phyloP scores from a whole-genome alignment of 768 basidiomycete genomes.

The Mrakia gelida region DNA sequence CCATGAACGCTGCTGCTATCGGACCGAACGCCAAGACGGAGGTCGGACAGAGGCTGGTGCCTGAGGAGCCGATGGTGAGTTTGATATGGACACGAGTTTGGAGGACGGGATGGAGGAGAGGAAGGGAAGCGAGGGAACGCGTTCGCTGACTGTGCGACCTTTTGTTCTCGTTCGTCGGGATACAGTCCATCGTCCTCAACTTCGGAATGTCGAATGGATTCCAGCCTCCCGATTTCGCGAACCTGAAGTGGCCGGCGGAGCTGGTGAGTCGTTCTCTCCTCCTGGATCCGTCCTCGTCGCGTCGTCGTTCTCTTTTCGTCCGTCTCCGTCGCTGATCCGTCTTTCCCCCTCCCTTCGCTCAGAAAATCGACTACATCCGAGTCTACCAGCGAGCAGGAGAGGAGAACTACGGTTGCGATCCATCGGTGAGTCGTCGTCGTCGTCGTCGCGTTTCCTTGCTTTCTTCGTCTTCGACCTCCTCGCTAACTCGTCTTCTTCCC shows the following conservation, averaged over 20 bases:
- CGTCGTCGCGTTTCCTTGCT: background rate
- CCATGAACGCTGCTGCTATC: constrained; percentile 59
- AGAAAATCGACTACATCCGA: constrained; percentile 75
- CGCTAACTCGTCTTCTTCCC: no score
- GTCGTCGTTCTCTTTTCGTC: background rate
- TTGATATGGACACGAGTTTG: background rate
- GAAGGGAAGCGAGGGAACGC: background rate
- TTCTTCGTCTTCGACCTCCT: background rate
- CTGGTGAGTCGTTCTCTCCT: constrained; percentile 45
- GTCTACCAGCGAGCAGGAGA: constrained; percentile 63
- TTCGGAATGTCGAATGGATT: constrained; percentile 74
- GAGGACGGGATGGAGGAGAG: background rate
- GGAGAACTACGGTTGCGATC: constrained; percentile 70
- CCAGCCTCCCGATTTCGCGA: constrained; percentile 63
- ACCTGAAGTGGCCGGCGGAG: constrained; percentile 69
- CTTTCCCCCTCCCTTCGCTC: background rate
- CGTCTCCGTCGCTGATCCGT: background rate
- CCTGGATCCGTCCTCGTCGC: background rate
- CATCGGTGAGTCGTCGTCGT: constrained; percentile 45
- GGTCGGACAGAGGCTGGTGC: constrained; percentile 62
- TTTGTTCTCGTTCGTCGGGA: background rate
- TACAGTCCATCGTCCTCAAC: constrained; percentile 72
- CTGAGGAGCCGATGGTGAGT: constrained; percentile 90
- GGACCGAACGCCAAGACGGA: constrained; percentile 59
- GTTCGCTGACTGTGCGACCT: constrained; percentile 14